Evolutionary conservation across 2,329 filamentous ascomycete genomes (phyloP).

Genomic region (Emergomyces africanus): DNA sequence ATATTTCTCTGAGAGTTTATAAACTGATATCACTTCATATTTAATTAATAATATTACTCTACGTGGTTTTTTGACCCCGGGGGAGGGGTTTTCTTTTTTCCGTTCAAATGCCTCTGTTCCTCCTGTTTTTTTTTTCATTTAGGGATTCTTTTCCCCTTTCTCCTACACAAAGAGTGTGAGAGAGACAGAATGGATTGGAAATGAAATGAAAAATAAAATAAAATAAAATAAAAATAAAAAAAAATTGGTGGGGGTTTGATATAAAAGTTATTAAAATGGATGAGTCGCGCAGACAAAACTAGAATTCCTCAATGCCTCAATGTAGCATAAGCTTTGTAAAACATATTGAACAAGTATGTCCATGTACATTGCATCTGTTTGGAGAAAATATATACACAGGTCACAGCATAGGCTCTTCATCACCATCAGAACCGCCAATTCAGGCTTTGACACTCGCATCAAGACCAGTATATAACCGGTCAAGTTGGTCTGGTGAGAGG

Average conservation of each 20-base stretch:
- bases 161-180: too few relatives aligned
- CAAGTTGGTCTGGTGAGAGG: slow-evolving; percentile 5
- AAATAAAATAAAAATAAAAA: background rate
- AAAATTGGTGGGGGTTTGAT: background rate
- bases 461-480: slow-evolving; percentile 10
- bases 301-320: background rate
- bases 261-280: background rate
- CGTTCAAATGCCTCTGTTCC: too few relatives aligned
- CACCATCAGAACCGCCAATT: slow-evolving; percentile 1
- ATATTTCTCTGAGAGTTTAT: too few relatives aligned
- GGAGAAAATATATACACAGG: background rate
- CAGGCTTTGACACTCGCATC: slow-evolving; percentile 5
- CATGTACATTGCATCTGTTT: background rate
- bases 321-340: background rate
- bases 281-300: background rate
- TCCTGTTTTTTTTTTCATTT: too few relatives aligned
- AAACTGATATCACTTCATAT: too few relatives aligned
- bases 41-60: too few relatives aligned
- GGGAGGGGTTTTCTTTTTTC: too few relatives aligned
- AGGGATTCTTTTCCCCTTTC: too few relatives aligned
- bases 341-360: background rate
- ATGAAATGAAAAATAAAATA: too few relatives aligned
- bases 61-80: too few relatives aligned
- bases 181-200: too few relatives aligned
- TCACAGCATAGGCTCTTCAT: background rate